Base-by-base conservation (phyloP, 495 filamentous ascomycete species). In the Emericellopsis terricola region DNA sequence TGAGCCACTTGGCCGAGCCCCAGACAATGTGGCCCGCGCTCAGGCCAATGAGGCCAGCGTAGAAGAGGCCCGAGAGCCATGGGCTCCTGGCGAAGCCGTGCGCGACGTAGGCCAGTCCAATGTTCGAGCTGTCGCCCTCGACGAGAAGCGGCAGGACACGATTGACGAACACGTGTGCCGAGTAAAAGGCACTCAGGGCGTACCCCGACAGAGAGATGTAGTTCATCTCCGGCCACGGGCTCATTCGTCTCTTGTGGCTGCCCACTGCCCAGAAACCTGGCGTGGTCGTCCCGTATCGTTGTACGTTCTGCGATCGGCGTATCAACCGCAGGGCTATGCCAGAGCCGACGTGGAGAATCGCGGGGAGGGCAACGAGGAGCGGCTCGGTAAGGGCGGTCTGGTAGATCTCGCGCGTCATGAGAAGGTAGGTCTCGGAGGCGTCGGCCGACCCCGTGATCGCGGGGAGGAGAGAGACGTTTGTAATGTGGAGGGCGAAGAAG, bases 1-100 rank as follows among this genome's bases (percentile, higher is more conserved):
- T 61, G 44, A 81, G 58, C 81, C 81, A 89, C 49, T 68, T 71
- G 13, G 79, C 78, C 62, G 69, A 70, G 1, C 86, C 86, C 64
- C 81, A 91, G 15, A 81, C 68, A 42, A 85, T 71, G 57, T 94
- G 86, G 39, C 74, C 84, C 14, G 65, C 73, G 4, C 73, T 81
- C 0, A 78, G 53, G 3, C 64, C 64, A 15, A 94, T 57, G 45
- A 94, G 64, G 9, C 68, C 56, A 2, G 59, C 46, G 46, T 85
- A 93, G 11, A 77, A 70, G 1, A 62, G 38, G 55, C 73, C 77
- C 33, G 69, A 71, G n/a, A 80, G 56, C 10, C 68, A 36, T 5
- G 71, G 67, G 49, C 72, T 69, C 19, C 70, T 65, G 26, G 71
- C 73, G 49, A 94, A 84, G 3, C 83, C 86, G 53, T 93, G 84